A percentile compares a stretch with the other conserved stretches of the same genome.
These are phyloP conservation scores for Musa schizocarpa DNA, from an alignment of 176 grass and related monocot species.

Conservation along the genomic window DNA sequence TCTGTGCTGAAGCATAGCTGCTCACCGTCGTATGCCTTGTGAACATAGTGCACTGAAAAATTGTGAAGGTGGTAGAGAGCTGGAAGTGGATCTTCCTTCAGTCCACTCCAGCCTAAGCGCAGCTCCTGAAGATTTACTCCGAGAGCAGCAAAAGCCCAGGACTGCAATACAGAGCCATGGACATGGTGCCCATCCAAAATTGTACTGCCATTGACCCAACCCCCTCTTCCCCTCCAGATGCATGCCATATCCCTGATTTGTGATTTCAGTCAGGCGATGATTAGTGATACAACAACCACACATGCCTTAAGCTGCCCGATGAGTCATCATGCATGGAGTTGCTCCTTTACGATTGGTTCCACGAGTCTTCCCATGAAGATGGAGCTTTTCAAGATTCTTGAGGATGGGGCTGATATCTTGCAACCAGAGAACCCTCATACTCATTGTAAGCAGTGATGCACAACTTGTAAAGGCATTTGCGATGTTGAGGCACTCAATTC, in stretches of 20 bases:
- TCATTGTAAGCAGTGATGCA: constrained; percentile 2
- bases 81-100: background rate
- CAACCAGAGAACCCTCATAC: constrained; percentile 18
- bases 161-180: background rate
- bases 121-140: background rate
- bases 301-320: background rate
- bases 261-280: too few relatives aligned
- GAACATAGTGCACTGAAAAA: background rate
- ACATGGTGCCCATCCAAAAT: background rate
- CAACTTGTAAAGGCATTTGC: constrained; percentile 20
- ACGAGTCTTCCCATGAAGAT: constrained; percentile 6
- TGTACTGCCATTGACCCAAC: too few relatives aligned
- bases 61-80: background rate
- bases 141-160: background rate
- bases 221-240: background rate
- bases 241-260: background rate
- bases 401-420: background rate
- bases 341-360: background rate
- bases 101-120: background rate
- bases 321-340: background rate
- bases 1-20: too few relatives aligned
- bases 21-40: background rate
- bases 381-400: constrained; percentile 22
- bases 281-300: background rate
- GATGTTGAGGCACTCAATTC: background rate